Evolutionary conservation across 2,329 filamentous ascomycete genomes (phyloP).

Genomic region (Calonectria ilicicola): DNA sequence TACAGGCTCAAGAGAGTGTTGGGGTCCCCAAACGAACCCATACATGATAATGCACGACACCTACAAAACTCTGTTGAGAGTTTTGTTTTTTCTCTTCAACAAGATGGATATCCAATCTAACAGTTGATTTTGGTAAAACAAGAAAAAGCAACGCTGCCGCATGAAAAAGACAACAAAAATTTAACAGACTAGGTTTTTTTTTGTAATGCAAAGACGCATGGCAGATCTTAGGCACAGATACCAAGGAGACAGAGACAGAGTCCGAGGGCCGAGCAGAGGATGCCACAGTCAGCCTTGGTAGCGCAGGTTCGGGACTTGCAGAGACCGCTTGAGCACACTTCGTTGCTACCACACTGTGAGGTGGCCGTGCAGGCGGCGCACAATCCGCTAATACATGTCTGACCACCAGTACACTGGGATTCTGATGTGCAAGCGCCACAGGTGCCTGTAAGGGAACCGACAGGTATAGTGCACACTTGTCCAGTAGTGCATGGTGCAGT

Average conservation of each 20-base stretch:
- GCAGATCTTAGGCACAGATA: background rate
- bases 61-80: constrained; percentile 8
- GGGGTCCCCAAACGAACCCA: background rate
- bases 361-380: background rate
- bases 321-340: background rate
- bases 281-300: background rate
- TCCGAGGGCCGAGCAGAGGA: background rate
- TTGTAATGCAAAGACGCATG: background rate
- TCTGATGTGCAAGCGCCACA: constrained; percentile 1
- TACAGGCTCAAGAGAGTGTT: constrained; percentile 1
- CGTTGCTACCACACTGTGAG: background rate
- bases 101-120: constrained; percentile 1
- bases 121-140: background rate
- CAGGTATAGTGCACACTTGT: background rate
- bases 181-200: background rate
- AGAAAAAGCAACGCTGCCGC: background rate
- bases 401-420: background rate
- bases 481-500: background rate
- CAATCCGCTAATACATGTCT: background rate
- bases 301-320: background rate
- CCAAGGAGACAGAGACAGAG: background rate
- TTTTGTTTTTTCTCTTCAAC: background rate
- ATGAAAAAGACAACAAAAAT: background rate
- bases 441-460: background rate
- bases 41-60: background rate